Conservation (phyloP, 305 asterid species). For the Rubia peregrina region DNA sequence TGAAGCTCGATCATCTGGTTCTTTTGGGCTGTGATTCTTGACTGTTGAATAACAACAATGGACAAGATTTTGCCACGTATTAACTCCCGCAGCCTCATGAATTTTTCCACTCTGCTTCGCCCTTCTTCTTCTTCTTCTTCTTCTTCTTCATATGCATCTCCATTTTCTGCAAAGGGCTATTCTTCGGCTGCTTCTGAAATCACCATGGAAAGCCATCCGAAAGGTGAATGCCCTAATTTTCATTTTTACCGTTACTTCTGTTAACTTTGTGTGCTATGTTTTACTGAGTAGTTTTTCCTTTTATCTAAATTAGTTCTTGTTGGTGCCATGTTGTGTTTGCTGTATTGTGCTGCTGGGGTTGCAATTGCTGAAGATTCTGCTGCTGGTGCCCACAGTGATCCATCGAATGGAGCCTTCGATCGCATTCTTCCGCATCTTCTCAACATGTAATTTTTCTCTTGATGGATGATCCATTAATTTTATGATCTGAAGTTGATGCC, state of each 20-base stretch:
- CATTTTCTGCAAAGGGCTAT: not conserved
- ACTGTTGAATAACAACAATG: slow-evolving; percentile 16
- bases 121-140: not conserved
- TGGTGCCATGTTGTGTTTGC: slow-evolving; percentile 9
- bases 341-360: slow-evolving; percentile 6
- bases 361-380: slow-evolving; percentile 25
- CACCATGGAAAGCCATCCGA: slow-evolving; percentile 27
- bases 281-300: slow-evolving; percentile 1
- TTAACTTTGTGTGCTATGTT: not conserved
- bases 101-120: slow-evolving; percentile 5
- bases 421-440: slow-evolving; percentile 60
- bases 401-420: slow-evolving; percentile 28
- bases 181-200: slow-evolving; percentile 10
- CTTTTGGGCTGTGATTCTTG: not conserved
- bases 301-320: slow-evolving; percentile 7
- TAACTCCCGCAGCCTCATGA: slow-evolving; percentile 20
- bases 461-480: not conserved
- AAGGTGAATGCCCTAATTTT: slow-evolving; percentile 24
- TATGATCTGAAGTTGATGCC: not conserved
- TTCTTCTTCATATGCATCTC: not conserved
- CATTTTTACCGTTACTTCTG: not conserved
- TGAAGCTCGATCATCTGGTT: not conserved
- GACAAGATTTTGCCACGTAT: slow-evolving; percentile 47
- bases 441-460: slow-evolving; percentile 37
- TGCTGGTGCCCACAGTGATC: slow-evolving; percentile 28